Conservation (phyloP, 305 asterid species). For the Vinca major region DNA sequence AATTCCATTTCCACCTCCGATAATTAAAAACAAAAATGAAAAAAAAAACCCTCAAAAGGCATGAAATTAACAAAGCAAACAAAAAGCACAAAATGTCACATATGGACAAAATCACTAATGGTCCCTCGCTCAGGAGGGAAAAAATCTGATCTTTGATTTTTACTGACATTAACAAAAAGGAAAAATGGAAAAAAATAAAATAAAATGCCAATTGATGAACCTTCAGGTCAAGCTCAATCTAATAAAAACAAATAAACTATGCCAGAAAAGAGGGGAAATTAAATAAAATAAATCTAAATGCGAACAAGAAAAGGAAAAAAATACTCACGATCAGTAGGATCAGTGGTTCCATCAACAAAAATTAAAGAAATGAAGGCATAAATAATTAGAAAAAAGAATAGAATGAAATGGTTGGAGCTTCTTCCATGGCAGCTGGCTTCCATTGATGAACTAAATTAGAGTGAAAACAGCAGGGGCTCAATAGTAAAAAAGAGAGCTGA, state of each 20-base stretch:
- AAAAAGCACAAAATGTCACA: neutral
- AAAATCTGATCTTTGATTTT: constrained; percentile 10
- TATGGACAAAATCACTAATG: neutral
- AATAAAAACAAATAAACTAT: constrained; percentile 6
- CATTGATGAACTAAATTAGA: neutral
- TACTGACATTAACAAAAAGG: neutral
- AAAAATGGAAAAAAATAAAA: neutral
- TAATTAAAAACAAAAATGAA: neutral
- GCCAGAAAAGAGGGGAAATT: neutral
- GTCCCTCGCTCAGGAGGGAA: neutral
- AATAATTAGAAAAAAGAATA: constrained; percentile 27
- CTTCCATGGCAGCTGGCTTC: constrained; percentile 18
- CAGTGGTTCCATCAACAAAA: constrained; percentile 41
- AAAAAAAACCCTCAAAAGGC: neutral
- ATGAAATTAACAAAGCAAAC: neutral
- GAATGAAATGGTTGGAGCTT: constrained; percentile 21
- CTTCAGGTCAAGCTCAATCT: neutral
- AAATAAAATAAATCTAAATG: neutral
- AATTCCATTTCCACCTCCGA: neutral
- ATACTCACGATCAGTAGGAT: constrained; percentile 62
- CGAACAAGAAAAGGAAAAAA: constrained; percentile 1
- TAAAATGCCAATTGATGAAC: neutral
- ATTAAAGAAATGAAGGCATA: constrained; percentile 17
- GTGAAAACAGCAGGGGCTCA: neutral
- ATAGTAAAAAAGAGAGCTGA: constrained; percentile 10